A percentile compares a stretch with the other conserved stretches of the same genome.
phyloP scores from a whole-genome alignment of 371 early-diverging fungal species.

The Catenaria anguillulae region DNA sequence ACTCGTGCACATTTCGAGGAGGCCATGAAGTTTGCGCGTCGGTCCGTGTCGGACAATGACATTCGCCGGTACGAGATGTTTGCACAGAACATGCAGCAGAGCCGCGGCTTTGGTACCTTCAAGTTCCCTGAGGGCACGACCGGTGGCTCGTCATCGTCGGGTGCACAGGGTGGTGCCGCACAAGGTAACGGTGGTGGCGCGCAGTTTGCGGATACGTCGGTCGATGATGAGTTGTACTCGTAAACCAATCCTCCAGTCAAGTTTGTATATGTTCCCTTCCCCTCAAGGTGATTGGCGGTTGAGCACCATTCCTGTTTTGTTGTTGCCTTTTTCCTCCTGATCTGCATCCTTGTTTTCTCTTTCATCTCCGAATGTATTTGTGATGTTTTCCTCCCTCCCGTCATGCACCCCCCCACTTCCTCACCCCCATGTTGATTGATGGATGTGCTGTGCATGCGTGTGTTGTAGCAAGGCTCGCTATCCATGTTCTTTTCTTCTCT shows the following conservation, averaged over 20 bases:
- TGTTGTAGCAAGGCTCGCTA: too few species aligned
- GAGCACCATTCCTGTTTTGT: too few species aligned
- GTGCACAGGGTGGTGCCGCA: background rate
- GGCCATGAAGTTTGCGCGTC: conserved; percentile 94
- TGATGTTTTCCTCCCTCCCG: too few species aligned
- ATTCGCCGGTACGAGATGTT: conserved; percentile 98
- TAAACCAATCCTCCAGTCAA: conserved; percentile 13
- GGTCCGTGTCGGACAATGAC: conserved; percentile 93
- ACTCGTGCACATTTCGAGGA: conserved; percentile 93
- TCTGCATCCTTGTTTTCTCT: too few species aligned
- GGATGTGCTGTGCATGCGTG: too few species aligned
- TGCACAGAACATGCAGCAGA: conserved; percentile 90
- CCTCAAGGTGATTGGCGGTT: too few species aligned
- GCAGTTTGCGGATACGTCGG: conserved; percentile 29
- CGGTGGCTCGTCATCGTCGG: conserved; percentile 22
- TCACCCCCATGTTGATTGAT: too few species aligned
- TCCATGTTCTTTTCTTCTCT: too few species aligned
- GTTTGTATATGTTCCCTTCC: too few species aligned
- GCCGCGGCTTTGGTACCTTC: conserved; percentile 79
- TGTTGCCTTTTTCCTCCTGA: too few species aligned
- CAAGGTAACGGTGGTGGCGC: conserved; percentile 3
- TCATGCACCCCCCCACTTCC: too few species aligned
- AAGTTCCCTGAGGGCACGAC: conserved; percentile 71
- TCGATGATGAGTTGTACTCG: conserved; percentile 50
- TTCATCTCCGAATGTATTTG: too few species aligned